Evolutionary conservation across 1,284 basidiomycete species (phyloP).

Genomic region (Trichosporon faecale): DNA sequence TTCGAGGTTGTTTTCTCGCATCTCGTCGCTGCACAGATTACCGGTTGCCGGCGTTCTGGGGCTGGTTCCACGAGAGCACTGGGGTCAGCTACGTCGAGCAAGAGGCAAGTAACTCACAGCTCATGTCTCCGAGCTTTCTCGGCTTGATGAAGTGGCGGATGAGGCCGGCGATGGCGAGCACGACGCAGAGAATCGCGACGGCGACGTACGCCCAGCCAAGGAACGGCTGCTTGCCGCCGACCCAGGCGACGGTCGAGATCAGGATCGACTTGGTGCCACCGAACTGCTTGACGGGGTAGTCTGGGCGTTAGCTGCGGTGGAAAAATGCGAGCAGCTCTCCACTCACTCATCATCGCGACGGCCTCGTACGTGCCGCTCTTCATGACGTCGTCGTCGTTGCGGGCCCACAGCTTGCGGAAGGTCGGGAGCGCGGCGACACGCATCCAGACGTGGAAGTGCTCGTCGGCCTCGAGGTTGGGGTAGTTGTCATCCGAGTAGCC

Average conservation of each 20-base stretch:
- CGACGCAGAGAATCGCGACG: slow-evolving; percentile 78
- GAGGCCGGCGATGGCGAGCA: slow-evolving; percentile 84
- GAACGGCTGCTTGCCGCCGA: slow-evolving; percentile 90
- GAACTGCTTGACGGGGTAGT: slow-evolving; percentile 89
- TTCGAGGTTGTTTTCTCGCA: background rate
- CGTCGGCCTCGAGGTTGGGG: slow-evolving; percentile 72
- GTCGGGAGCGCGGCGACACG: slow-evolving; percentile 93
- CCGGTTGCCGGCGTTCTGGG: slow-evolving; percentile 23
- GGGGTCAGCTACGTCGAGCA: slow-evolving; percentile 57
- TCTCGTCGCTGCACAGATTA: background rate
- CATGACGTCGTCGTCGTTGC: slow-evolving; percentile 80
- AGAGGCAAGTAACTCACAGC: slow-evolving; percentile 20
- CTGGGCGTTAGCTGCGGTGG: slow-evolving; percentile 53
- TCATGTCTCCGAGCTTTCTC: slow-evolving; percentile 61
- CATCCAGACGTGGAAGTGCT: slow-evolving; percentile 99
- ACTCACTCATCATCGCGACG: slow-evolving; percentile 72
- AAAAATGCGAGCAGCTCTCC: background rate
- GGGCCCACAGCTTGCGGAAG: slow-evolving; percentile 89
- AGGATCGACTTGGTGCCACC: slow-evolving; percentile 95
- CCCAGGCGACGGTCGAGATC: slow-evolving; percentile 95
- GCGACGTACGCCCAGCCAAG: slow-evolving; percentile 95
- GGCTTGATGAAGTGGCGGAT: slow-evolving; percentile 89
- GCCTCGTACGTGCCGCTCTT: slow-evolving; percentile 72
- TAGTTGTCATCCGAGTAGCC: slow-evolving; percentile 68
- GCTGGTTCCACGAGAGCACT: slow-evolving; percentile 79